Percentiles rank a stretch among this genome's conserved stretches.
Evolutionary conservation across 2,329 filamentous ascomycete species (phyloP).

Genomic region (Colletotrichum sublineola): DNA sequence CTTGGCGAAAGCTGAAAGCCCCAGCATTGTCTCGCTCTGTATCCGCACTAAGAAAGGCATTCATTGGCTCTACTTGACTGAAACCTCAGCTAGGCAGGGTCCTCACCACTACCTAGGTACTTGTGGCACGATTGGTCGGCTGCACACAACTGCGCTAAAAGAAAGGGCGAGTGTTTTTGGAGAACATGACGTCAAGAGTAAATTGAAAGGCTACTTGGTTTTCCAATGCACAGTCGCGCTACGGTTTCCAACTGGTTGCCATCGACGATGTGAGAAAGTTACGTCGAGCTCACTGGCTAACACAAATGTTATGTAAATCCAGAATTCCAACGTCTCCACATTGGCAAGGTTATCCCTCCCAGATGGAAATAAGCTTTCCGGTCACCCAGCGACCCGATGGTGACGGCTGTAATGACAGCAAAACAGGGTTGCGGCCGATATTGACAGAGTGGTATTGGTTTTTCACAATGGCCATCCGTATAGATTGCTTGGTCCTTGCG

Average conservation of each 20-base stretch:
- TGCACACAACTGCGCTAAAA: conserved; percentile 14
- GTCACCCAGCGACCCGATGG: conserved; percentile 2
- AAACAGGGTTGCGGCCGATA: conserved; percentile 19
- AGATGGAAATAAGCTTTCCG: conserved; percentile 22
- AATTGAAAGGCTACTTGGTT: conserved; percentile 29
- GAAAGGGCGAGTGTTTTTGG: conserved; percentile 19
- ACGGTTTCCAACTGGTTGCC: conserved; percentile 12
- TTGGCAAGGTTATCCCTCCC: conserved; percentile 28
- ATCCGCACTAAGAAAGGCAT: not conserved
- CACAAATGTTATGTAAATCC: not conserved
- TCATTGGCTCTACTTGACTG: not conserved
- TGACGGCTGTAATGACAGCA: conserved; percentile 19
- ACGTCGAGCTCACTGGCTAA: not conserved
- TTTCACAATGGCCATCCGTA: not conserved
- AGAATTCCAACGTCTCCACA: not conserved
- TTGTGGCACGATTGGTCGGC: conserved; percentile 22
- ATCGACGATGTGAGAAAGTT: conserved; percentile 9
- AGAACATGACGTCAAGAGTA: conserved; percentile 32
- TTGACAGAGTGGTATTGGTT: not conserved
- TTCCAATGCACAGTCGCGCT: conserved; percentile 29
- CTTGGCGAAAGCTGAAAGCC: conserved; percentile 1
- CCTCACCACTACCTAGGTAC: not conserved
- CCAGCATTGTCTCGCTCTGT: not conserved
- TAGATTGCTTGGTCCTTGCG: not conserved
- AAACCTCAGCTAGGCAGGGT: not conserved